Evolutionary conservation across 2,329 filamentous ascomycete species (phyloP).

Genomic region (Cladosporium sp.): DNA sequence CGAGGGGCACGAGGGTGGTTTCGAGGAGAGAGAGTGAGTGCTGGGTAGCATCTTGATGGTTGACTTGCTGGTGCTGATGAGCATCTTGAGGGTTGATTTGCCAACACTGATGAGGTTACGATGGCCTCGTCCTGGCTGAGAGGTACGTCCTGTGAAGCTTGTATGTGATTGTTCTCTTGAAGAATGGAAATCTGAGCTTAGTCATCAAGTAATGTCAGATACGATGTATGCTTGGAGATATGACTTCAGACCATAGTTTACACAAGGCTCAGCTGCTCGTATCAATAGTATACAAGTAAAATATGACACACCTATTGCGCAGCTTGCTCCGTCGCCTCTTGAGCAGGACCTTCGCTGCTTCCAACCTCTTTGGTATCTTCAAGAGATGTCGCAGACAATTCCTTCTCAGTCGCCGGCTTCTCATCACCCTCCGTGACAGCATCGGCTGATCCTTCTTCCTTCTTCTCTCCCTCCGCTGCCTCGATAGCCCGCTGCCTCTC

Average conservation of each 20-base stretch:
- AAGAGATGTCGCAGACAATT: neutral
- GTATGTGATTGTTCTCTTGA: neutral
- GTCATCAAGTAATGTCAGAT: neutral
- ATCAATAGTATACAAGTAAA: neutral
- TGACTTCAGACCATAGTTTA: neutral
- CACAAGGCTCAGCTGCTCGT: neutral
- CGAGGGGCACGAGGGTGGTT: neutral
- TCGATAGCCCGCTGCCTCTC: constrained; percentile 24
- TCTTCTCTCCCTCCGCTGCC: neutral
- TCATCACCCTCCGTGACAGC: neutral
- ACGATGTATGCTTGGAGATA: neutral
- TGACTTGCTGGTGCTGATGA: neutral
- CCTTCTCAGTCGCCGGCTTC: neutral
- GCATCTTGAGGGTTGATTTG: neutral
- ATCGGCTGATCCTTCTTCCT: neutral
- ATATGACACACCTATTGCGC: constrained; percentile 1
- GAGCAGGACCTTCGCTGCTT: neutral
- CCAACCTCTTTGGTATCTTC: neutral
- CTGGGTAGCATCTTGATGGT: neutral
- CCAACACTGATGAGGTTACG: neutral
- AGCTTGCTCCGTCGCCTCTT: neutral
- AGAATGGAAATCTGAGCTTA: neutral
- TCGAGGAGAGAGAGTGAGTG: neutral
- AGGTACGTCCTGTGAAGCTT: neutral
- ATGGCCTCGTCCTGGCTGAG: neutral